phyloP scores from a whole-genome alignment of 129 eudicot genomes.

The Centrapalus pauciflorus region DNA sequence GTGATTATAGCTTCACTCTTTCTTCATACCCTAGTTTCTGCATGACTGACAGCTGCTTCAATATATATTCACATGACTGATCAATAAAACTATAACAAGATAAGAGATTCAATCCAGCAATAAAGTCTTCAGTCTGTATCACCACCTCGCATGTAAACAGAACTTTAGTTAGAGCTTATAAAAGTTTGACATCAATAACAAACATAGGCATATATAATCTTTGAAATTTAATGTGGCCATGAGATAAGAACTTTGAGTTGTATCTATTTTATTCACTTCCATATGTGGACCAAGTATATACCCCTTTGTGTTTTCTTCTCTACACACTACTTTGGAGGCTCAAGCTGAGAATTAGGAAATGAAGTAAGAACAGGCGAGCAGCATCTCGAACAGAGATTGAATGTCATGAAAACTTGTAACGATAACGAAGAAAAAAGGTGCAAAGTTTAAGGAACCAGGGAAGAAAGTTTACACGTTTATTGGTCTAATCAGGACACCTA shows the following conservation, averaged over 20 bases:
- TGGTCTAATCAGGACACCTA: conserved; percentile 6
- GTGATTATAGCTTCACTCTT: conserved; percentile 4
- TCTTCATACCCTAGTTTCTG: conserved; percentile 74
- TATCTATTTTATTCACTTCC: conserved; percentile 1
- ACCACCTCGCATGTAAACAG: conserved; percentile 29
- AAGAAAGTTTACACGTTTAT: not conserved
- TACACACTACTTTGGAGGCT: conserved; percentile 1
- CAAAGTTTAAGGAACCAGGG: not conserved
- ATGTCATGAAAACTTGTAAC: conserved; percentile 2
- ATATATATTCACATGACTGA: conserved; percentile 66
- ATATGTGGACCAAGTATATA: conserved; percentile 2
- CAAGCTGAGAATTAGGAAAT: conserved; percentile 1
- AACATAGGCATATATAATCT: not conserved
- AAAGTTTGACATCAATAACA: not conserved
- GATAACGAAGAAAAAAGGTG: conserved; percentile 1
- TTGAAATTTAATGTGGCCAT: not conserved
- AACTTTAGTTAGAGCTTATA: conserved; percentile 25
- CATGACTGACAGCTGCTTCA: conserved; percentile 74
- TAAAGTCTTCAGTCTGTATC: conserved; percentile 81
- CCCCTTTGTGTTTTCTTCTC: conserved; percentile 3
- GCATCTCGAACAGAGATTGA: not conserved
- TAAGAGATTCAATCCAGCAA: conserved; percentile 56
- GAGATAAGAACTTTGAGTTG: not conserved
- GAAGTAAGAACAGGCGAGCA: conserved; percentile 5
- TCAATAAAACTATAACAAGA: conserved; percentile 77